Evolutionary conservation across 164 flowering plant species (phyloP), one percentile per base, ranked within the genome.

Genomic region (Pachysandra terminalis): DNA sequence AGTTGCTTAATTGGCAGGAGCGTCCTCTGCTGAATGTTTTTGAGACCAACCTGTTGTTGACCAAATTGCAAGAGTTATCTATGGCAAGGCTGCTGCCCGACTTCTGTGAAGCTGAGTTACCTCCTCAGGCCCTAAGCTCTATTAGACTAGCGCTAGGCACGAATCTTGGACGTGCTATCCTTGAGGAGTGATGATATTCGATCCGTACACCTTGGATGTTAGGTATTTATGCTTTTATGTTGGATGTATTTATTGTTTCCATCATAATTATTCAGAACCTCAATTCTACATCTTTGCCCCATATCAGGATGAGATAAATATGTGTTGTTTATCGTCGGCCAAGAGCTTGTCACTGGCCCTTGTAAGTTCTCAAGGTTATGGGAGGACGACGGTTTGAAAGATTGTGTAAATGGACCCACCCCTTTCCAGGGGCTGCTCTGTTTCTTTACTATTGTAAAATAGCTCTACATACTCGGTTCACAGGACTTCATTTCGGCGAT

Each of bases 141-240:
- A 87, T 92, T 45, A 90, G 97, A 73, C 85, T 89, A 35, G 94
- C 97, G 58, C 89, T 95, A 59, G 97, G 93, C 12, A 87, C 86
- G 61, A 90, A 90, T 79, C 93, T 91, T 40, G 97, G 98, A 3
- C 91, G 97, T n/a, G 94, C 94, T n/a, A 75, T 86, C 66, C 80
- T 92, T 0, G 85, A 86, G 59, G 98, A 87, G 70, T 80, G 80
- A 82, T 74, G 26, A 16, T 59, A 21, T 49, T 19, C 27, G 16
- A n/a, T 52, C 51, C n/a, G 15, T 45, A n/a, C 28, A 66, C 55
- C 15, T 24, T 58, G 17, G 37, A 19, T 58, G 6, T 14, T 2
- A 27, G 14, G 0, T 14, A 8, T 26, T n/a, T 56, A 56, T 56
- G 32, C 23, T 24, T 10, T 19, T 5, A 0, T 24, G 17, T 24